A percentile compares a stretch with the other conserved stretches of the same genome.
These are phyloP conservation scores for Plasmodium inui DNA, from an alignment of 169 alveolate species.

Conservation along the genomic window DNA sequence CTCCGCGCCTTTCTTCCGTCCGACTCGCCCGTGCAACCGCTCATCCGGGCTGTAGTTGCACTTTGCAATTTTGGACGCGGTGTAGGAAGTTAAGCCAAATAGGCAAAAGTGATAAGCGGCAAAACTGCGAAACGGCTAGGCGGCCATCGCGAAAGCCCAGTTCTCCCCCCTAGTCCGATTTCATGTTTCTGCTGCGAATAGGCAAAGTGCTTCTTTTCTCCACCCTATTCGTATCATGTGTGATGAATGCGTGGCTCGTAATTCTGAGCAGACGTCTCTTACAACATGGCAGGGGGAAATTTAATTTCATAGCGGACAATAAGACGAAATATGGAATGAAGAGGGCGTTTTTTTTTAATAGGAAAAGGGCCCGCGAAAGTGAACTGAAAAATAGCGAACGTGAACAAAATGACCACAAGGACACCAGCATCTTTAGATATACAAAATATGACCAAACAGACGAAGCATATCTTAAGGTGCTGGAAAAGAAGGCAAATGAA, in stretches of 20 bases:
- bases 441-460: conserved; percentile 35
- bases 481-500: conserved; percentile 66
- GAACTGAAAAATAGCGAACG: background rate
- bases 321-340: background rate
- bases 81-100: background rate
- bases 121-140: background rate
- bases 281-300: conserved; percentile 1
- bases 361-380: background rate
- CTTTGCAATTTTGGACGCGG: background rate
- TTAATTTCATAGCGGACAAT: conserved; percentile 13
- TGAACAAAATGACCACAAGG: background rate
- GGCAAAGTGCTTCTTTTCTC: conserved; percentile 9
- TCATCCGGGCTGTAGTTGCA: background rate
- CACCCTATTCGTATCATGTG: conserved; percentile 10
- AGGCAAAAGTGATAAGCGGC: background rate
- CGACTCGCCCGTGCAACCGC: background rate
- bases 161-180: background rate
- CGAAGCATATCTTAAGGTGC: conserved; percentile 15
- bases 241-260: conserved; percentile 40
- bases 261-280: conserved; percentile 12
- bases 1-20: background rate
- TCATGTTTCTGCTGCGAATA: conserved; percentile 27
- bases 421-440: conserved; percentile 2
- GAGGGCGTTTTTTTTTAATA: background rate
- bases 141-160: background rate